Evolutionary conservation across 331 rosid species (phyloP).

Genomic region (Pyrus hybrid): DNA sequence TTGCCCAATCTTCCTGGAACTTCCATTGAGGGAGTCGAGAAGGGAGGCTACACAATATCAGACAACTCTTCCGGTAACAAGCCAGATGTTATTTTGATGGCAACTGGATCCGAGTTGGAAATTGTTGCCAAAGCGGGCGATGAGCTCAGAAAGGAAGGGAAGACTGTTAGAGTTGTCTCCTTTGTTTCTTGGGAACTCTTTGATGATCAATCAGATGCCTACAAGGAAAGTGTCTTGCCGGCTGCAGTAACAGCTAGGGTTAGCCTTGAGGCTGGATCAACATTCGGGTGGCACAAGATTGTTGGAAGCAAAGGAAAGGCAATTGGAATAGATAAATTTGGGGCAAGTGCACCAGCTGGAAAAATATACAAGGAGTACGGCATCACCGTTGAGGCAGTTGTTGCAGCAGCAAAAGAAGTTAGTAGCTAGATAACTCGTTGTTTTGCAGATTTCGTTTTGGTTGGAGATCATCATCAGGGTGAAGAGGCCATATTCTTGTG

Average conservation of each 20-base stretch:
- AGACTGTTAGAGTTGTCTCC: slow-evolving; percentile 81
- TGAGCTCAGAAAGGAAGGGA: slow-evolving; percentile 84
- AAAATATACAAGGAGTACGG: slow-evolving; percentile 83
- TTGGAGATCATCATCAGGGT: slow-evolving; percentile 15
- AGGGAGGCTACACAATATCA: slow-evolving; percentile 77
- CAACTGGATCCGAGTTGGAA: slow-evolving; percentile 92
- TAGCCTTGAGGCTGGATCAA: slow-evolving; percentile 94
- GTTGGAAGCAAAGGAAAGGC: slow-evolving; percentile 82
- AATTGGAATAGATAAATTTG: slow-evolving; percentile 81
- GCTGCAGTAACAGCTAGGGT: slow-evolving; percentile 76
- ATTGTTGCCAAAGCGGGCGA: slow-evolving; percentile 83
- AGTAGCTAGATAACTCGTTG: slow-evolving; percentile 13
- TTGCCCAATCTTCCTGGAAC: slow-evolving; percentile 72
- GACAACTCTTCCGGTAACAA: slow-evolving; percentile 79
- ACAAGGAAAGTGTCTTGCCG: slow-evolving; percentile 93
- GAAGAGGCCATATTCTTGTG: slow-evolving; percentile 23
- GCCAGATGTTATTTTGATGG: slow-evolving; percentile 86
- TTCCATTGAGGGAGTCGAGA: slow-evolving; percentile 77
- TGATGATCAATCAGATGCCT: slow-evolving; percentile 67
- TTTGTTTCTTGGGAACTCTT: slow-evolving; percentile 88
- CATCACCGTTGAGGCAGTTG: slow-evolving; percentile 73
- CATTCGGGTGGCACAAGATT: slow-evolving; percentile 87
- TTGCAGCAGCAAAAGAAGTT: slow-evolving; percentile 73
- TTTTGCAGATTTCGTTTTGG: slow-evolving; percentile 24
- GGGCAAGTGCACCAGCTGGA: slow-evolving; percentile 95